Conservation (phyloP, 495 filamentous ascomycete genomes). For the Podospora pseudopauciseta region DNA sequence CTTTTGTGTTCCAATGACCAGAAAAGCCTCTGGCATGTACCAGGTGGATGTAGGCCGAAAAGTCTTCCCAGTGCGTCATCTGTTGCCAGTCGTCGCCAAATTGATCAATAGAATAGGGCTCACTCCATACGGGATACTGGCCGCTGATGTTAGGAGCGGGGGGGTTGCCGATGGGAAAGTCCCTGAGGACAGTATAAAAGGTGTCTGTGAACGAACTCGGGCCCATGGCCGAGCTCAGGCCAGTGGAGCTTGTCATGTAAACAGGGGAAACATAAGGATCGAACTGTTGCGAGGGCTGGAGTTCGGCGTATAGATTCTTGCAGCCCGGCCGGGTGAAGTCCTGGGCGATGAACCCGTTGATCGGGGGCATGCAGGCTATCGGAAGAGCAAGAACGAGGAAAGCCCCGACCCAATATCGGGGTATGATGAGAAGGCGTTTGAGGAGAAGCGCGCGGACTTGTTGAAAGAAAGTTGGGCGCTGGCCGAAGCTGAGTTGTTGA, state of each 20-base stretch:
- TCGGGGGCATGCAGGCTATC: conserved; percentile 23
- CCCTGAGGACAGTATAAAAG: not conserved
- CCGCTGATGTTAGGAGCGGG: not conserved
- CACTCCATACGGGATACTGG: not conserved
- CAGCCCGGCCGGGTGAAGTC: conserved; percentile 15
- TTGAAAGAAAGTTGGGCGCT: conserved; percentile 18
- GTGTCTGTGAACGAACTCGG: not conserved
- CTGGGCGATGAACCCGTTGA: conserved; percentile 13
- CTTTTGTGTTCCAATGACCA: not conserved
- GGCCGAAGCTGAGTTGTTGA: conserved; percentile 15
- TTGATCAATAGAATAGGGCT: not conserved
- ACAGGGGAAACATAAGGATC: not conserved
- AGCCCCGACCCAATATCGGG: conserved; percentile 22
- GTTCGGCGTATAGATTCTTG: not conserved
- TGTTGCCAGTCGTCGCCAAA: not conserved
- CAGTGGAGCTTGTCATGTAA: not conserved
- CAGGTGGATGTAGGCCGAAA: not conserved
- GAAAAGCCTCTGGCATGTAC: not conserved
- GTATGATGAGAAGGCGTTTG: conserved; percentile 20
- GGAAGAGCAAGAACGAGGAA: conserved; percentile 21
- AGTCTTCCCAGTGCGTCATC: not conserved
- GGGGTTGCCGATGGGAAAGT: not conserved
- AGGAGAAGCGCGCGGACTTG: conserved; percentile 19
- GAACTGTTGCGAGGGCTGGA: not conserved
- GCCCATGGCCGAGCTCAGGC: not conserved